Conservation (phyloP, 208 protist genomes). For the Naegleria fowleri region DNA sequence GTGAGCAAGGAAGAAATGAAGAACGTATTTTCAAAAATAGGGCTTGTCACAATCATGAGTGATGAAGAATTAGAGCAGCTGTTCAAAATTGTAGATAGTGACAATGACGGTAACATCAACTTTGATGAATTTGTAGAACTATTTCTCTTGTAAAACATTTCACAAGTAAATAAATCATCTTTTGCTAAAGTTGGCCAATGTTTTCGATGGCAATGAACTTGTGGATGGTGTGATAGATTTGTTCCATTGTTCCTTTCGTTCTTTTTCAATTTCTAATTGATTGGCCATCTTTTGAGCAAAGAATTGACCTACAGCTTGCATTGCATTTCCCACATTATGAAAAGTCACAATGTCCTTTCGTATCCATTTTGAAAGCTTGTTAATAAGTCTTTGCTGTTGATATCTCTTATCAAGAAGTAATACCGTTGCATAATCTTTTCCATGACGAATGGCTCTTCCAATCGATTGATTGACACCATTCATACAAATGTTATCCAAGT, state of each 20-base stretch:
- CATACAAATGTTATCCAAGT: constrained; percentile 88
- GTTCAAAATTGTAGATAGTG: neutral
- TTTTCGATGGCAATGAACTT: too few species aligned
- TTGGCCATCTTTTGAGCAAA: neutral
- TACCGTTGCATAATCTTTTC: constrained; percentile 81
- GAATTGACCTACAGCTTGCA: neutral
- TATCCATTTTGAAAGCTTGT: constrained; percentile 45
- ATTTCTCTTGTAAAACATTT: neutral
- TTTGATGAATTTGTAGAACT: neutral
- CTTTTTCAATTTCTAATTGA: neutral
- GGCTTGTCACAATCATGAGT: neutral
- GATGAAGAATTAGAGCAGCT: neutral
- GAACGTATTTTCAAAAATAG: neutral
- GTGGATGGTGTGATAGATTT: neutral
- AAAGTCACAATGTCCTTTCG: neutral
- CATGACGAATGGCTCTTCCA: constrained; percentile 85
- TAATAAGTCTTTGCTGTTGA: constrained; percentile 27
- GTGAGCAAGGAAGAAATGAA: neutral
- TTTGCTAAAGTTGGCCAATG: too few species aligned
- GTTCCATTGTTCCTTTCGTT: neutral
- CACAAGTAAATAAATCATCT: neutral
- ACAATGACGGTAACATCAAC: neutral
- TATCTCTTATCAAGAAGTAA: constrained; percentile 82
- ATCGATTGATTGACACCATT: constrained; percentile 91
- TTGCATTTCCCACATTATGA: neutral